Evolutionary conservation across 2,329 filamentous ascomycete species (phyloP), one percentile per base, ranked within the genome.

Genomic region (Aspergillus viridinutans): DNA sequence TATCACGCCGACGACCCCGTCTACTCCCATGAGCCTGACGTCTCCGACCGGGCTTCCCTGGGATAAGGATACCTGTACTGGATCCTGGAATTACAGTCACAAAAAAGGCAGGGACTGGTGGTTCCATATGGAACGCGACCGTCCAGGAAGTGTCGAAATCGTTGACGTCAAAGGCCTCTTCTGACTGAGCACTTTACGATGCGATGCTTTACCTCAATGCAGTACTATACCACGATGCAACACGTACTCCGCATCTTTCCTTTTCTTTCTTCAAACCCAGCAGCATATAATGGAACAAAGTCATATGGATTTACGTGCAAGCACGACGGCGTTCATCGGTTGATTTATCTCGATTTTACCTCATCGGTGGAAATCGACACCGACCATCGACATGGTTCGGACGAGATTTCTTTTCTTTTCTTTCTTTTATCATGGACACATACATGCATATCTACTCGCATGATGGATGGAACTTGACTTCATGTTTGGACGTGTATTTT

Each of bases 81-180:
- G 75, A 8, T 72, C 73, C 5, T 78, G 75, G 75, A 78, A 78
- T 57, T 69, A 70, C 47, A 63, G 65, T 20, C 73, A 76, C 58
- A 73, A 70, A 54, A 64, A 52, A 43, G 74, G 74, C 25, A 71
- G 74, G 40, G 75, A 77, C 25, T 78, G 75, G 75, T 77, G 75
- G 75, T 74, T 71, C 56, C 75, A 78, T 57, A 71, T 76, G 64
- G 75, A 78, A 62, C 70, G 75, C 43, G 75, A 77, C 57, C 72
- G 73, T 38, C 70, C 71, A 12, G 63, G 64, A 32, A 68, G 67
- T 38, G 58, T 66, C 12, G 70, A 74, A 43, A 61, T 71, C 45
- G 65, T 74, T 52, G 66, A 70, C 35, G 55, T 69, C 28, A 69
- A 69, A 57, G 65, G 66, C 53, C 70, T 76, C 42, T 74, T 76